Evolutionary conservation across 768 basidiomycete species (phyloP), one percentile per base, ranked within the genome.

Genomic region (Ramaria sp.): DNA sequence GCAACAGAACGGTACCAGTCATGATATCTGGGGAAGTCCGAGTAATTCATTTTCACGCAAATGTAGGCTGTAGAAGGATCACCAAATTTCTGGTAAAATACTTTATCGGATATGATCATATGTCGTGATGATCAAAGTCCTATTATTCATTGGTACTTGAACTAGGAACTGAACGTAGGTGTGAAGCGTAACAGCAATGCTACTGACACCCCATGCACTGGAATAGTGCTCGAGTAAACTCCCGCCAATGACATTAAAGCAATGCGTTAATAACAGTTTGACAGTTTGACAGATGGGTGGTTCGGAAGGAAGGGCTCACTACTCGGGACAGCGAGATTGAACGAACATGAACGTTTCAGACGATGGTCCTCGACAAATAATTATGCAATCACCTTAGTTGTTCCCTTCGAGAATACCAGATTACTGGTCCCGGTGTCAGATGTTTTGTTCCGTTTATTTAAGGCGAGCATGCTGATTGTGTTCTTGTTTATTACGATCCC

Each of bases 201-300:
- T 65, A 36, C 71, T 73, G 30, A 81, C 67, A 62, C 79, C 78
- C 76, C 77, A 79, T 12, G 78, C 73, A 56, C 73, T 78, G 61
- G 78, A 81, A 58, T 77, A 80, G 59, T 80, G 79, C 67, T 81
- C 79, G 58, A 81, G 64, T 53, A 79, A 56, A 59, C 77, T 78
- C 24, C 75, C 78, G 12, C 78, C 79, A 22, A 81, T 71, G 32
- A 81, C 60, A 63, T 47, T 69, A 48, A 75, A 72, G 61, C 57
- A 75, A 73, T 18, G 77, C 76, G 59, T 81, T 81, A 67, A 79
- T 78, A 27, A 80, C 80, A 81, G 67, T 79, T 78, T 25, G 79
- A 69, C 5, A 34, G 78, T 79, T 63, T 80, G 78, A 63, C 78
- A 80, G 22, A 70, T 64, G 12, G 70, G 60, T 3, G 77, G 66